Conservation (phyloP, 139 green algal species). For the Haematococcus lacustris region DNA sequence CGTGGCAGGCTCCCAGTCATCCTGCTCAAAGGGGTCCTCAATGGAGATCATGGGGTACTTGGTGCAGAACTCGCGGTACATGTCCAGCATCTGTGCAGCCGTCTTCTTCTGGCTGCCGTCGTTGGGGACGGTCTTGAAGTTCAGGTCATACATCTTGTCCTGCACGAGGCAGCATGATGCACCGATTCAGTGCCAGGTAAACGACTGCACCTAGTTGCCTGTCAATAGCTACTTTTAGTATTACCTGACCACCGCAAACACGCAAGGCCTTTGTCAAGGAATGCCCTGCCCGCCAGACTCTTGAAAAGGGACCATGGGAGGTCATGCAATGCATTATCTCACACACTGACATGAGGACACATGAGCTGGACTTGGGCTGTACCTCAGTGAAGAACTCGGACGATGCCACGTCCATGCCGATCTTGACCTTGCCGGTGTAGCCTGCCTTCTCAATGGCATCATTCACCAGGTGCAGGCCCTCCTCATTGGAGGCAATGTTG, state of each 20-base stretch:
- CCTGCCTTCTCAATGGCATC: slow-evolving; percentile 89
- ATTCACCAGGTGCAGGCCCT: slow-evolving; percentile 89
- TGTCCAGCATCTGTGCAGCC: slow-evolving; percentile 70
- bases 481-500: slow-evolving; percentile 90
- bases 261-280: too few relatives aligned
- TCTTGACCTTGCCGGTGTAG: slow-evolving; percentile 91
- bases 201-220: too few relatives aligned
- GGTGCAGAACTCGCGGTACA: slow-evolving; percentile 81
- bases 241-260: too few relatives aligned
- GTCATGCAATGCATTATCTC: too few relatives aligned
- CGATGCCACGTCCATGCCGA: slow-evolving; percentile 97
- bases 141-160: slow-evolving; percentile 94
- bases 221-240: too few relatives aligned
- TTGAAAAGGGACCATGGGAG: too few relatives aligned
- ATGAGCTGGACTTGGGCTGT: neutral
- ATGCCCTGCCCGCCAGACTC: too few relatives aligned
- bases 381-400: slow-evolving; percentile 85
- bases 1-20: slow-evolving; percentile 85
- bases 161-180: too few relatives aligned
- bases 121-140: slow-evolving; percentile 93
- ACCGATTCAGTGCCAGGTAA: too few relatives aligned
- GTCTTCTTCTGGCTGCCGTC: slow-evolving; percentile 81
- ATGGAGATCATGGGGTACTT: slow-evolving; percentile 95
- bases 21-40: slow-evolving; percentile 98
- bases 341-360: too few relatives aligned